Conservation (phyloP, 2,329 filamentous ascomycete genomes). For the Madurella mycetomatis region DNA sequence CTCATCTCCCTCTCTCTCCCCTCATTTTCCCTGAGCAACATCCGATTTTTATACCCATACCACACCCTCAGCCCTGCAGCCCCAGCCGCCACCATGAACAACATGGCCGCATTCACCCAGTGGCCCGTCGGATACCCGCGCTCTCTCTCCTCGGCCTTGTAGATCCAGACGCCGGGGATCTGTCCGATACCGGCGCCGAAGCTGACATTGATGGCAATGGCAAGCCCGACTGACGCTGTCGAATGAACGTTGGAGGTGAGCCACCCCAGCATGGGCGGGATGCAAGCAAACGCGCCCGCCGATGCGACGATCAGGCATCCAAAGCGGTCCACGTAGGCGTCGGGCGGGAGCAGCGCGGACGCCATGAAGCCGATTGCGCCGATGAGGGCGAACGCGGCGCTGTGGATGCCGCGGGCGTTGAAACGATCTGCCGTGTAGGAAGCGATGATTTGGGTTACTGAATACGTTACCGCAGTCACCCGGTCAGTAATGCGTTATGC, state of each 20-base stretch:
- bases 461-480: background rate
- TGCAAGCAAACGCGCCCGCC: conserved; percentile 62
- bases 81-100: conserved; percentile 55
- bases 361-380: conserved; percentile 52
- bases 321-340: conserved; percentile 58
- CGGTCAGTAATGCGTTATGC: no score
- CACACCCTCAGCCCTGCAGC: conserved; percentile 51
- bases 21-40: conserved; percentile 30
- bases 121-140: conserved; percentile 66
- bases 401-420: conserved; percentile 49
- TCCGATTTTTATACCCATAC: conserved; percentile 47
- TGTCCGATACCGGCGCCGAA: conserved; percentile 64
- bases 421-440: conserved; percentile 60
- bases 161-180: conserved; percentile 71
- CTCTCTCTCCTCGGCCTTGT: conserved; percentile 57
- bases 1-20: conserved; percentile 32
- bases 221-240: conserved; percentile 61
- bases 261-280: conserved; percentile 68
- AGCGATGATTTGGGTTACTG: conserved; percentile 38
- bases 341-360: conserved; percentile 58
- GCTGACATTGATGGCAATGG: conserved; percentile 66
- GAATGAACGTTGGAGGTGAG: conserved; percentile 62
- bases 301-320: conserved; percentile 65
- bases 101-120: conserved; percentile 59
- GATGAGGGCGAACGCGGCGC: conserved; percentile 39